Base-by-base conservation (phyloP, 768 basidiomycete species). In the Russula compacta region DNA sequence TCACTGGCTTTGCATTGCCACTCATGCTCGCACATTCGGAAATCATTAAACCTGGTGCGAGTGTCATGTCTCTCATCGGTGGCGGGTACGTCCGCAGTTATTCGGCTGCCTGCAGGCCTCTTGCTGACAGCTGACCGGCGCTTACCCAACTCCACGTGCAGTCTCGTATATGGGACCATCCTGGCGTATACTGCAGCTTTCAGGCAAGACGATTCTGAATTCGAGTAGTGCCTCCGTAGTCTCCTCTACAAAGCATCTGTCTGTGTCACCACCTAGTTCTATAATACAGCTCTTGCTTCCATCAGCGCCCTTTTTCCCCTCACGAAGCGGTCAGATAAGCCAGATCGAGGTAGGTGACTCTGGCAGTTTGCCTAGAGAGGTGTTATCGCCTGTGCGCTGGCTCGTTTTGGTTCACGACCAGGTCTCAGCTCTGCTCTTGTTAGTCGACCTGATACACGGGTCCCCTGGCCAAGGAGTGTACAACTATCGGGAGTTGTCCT, bases 11-110 rank as follows among this genome's bases (percentile, higher is more conserved):
- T 64, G 89, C 95, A 14, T 77, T 98, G 15, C 97, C 97, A 0
- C 79, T 97, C 53, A 85, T 98, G 38, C 81, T 98, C 33, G 88
- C 93, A 1, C 97, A 98, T 66, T 90, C 97, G 2, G 85, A 86
- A 58, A 79, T 98, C 64, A 97, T 98, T 67, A 78, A 82, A 62
- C 78, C 83, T 3, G 84, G 82, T 15, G 97, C 97, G 43, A 92
- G 89, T 71, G 83, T 81, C 68, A 98, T 99, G 97, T 93, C 92
- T 19, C 92, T 98, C 61, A 79, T 89, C 36, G 97, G 97, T 14
- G 97, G 97, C 74, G 88, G 85, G 83, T 89, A 76, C 68, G 85
- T 82, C 52, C 19, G 58, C 42, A 15, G 43, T 33, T 59, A 17
- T 55, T 40, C 47, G 43, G 39, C 32, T 19, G 10, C 43, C 19